A percentile compares a stretch with the other conserved stretches of the same genome.
Evolutionary conservation across 2,329 filamentous ascomycete genomes (phyloP).

Genomic region (Alternaria sp.): DNA sequence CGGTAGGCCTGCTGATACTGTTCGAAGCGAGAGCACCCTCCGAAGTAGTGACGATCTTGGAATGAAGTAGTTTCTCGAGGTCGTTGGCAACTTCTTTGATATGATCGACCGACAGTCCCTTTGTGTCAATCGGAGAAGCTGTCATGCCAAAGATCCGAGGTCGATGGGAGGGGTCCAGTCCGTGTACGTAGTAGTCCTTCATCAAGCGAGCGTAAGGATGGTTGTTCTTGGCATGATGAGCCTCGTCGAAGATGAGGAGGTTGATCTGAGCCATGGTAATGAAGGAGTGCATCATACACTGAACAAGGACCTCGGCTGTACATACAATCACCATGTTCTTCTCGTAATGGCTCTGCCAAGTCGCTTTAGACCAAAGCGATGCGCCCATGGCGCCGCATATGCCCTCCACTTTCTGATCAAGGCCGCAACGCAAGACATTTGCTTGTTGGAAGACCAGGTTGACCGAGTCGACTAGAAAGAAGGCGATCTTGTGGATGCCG

Average conservation of each 20-base stretch:
- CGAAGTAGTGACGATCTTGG: conserved; percentile 79
- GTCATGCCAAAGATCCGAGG: conserved; percentile 96
- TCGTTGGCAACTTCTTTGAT: conserved; percentile 71
- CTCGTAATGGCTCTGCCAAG: conserved; percentile 64
- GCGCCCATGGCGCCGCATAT: conserved; percentile 74
- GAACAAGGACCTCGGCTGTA: conserved; percentile 84
- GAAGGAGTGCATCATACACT: conserved; percentile 79
- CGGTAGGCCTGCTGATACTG: conserved; percentile 64
- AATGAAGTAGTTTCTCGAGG: conserved; percentile 78
- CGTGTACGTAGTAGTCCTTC: conserved; percentile 77
- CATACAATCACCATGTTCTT: conserved; percentile 87
- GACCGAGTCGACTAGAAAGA: conserved; percentile 92
- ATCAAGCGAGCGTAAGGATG: conserved; percentile 91
- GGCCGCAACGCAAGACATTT: conserved; percentile 78
- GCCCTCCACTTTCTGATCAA: conserved; percentile 75
- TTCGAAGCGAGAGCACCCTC: conserved; percentile 66
- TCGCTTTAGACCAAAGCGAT: conserved; percentile 65
- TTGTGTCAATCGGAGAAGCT: conserved; percentile 88
- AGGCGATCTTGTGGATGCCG: conserved; percentile 69
- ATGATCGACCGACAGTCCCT: conserved; percentile 60
- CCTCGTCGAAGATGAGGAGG: conserved; percentile 92
- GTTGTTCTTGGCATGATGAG: conserved; percentile 93
- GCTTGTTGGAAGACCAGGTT: conserved; percentile 90
- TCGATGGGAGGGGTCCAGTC: conserved; percentile 53
- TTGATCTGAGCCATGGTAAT: conserved; percentile 84